Conservation (phyloP, 2,329 filamentous ascomycete genomes). For the Teratosphaeriaceae sp. region DNA sequence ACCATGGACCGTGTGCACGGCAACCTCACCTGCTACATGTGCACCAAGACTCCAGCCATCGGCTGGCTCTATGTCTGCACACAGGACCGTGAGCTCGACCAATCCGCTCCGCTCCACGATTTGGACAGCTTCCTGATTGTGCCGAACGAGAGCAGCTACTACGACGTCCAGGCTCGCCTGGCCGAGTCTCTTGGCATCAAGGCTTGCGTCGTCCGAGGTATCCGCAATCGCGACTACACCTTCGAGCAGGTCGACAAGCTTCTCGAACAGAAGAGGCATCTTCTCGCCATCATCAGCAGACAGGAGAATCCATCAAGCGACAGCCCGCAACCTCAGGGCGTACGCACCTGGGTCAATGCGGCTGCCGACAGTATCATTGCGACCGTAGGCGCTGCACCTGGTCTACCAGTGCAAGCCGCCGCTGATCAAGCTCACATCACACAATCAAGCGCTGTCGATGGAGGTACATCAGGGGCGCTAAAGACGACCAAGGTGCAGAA, state of each 20-base stretch:
- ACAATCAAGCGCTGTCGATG: slow-evolving; percentile 12
- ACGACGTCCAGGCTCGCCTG: slow-evolving; percentile 17
- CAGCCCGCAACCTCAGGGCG: background rate
- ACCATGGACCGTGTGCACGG: slow-evolving; percentile 62
- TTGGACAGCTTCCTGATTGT: slow-evolving; percentile 9
- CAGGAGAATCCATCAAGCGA: slow-evolving; percentile 3
- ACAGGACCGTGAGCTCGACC: slow-evolving; percentile 45
- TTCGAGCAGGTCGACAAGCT: slow-evolving; percentile 35
- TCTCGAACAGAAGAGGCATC: slow-evolving; percentile 35
- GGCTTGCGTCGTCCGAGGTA: slow-evolving; percentile 35
- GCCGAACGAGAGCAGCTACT: slow-evolving; percentile 13
- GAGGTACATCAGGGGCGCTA: too few relatives aligned
- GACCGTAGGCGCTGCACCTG: slow-evolving; percentile 17
- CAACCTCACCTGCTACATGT: slow-evolving; percentile 50
- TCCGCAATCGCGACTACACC: slow-evolving; percentile 37
- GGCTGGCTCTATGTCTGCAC: slow-evolving; percentile 71
- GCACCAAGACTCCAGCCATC: slow-evolving; percentile 48
- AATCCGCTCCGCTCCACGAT: slow-evolving; percentile 8
- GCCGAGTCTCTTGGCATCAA: slow-evolving; percentile 30
- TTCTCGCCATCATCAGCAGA: slow-evolving; percentile 22
- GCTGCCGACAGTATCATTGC: slow-evolving; percentile 18
- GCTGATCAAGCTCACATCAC: background rate
- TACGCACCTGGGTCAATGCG: background rate
- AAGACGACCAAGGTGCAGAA: slow-evolving; percentile 7
- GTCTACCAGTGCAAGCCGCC: background rate